Conservation (phyloP, 257 asterid species). For the Solanum paucissectum region DNA sequence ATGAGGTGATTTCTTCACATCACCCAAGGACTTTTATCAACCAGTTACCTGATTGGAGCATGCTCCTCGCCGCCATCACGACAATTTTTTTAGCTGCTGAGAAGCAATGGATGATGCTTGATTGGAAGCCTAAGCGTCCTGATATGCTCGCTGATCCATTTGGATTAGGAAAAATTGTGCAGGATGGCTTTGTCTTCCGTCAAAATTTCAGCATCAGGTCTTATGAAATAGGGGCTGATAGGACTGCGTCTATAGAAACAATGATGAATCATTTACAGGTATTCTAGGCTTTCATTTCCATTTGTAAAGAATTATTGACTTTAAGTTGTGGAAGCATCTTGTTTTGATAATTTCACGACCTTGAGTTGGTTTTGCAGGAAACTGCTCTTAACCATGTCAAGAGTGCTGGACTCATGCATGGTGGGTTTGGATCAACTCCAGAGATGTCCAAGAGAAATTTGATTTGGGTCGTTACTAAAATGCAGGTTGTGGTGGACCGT, state of each 20-base stretch:
- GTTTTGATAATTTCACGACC: constrained; percentile 3
- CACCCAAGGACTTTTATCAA: constrained; percentile 86
- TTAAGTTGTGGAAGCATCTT: neutral
- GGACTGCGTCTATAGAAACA: constrained; percentile 90
- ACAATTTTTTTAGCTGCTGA: constrained; percentile 96
- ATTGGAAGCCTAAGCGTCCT: constrained; percentile 91
- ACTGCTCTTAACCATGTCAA: constrained; percentile 93
- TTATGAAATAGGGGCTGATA: constrained; percentile 95
- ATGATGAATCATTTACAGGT: constrained; percentile 98
- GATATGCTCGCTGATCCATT: constrained; percentile 77
- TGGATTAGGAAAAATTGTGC: constrained; percentile 77
- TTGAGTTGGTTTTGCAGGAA: constrained; percentile 48
- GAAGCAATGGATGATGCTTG: constrained; percentile 99
- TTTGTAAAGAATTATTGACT: neutral
- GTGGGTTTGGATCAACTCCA: constrained; percentile 95
- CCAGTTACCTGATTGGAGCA: constrained; percentile 97
- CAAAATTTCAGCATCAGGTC: constrained; percentile 95
- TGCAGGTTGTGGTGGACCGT: constrained; percentile 85
- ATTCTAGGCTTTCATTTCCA: neutral
- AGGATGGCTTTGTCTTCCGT: constrained; percentile 78
- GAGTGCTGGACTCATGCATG: constrained; percentile 76
- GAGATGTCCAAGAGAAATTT: constrained; percentile 88
- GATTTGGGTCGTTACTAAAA: constrained; percentile 92
- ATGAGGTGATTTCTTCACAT: constrained; percentile 47
- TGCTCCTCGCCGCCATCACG: constrained; percentile 94